phyloP scores from a whole-genome alignment of 2,329 filamentous ascomycete species.

The Blumeriella jaapii region DNA sequence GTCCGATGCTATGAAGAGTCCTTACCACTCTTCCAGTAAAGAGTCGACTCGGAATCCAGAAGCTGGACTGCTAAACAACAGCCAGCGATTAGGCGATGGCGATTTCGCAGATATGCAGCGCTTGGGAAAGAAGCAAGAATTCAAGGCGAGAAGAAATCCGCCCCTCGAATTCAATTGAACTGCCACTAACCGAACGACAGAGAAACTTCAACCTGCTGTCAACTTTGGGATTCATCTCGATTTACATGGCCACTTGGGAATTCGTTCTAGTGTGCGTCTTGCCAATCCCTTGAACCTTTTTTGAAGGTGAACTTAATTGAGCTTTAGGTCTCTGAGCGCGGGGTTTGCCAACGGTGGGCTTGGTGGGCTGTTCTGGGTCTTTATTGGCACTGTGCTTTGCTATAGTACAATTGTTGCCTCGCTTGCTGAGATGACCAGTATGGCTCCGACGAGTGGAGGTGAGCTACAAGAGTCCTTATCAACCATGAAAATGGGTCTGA shows the following conservation, averaged over 20 bases:
- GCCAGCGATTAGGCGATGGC: slow-evolving; percentile 8
- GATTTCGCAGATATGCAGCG: slow-evolving; percentile 28
- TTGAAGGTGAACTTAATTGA: neutral
- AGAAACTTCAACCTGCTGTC: slow-evolving; percentile 32
- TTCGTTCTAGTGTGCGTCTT: slow-evolving; percentile 28
- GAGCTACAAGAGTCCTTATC: neutral
- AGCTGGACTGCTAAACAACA: slow-evolving; percentile 1
- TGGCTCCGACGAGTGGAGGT: slow-evolving; percentile 20
- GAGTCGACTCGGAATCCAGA: slow-evolving; percentile 9
- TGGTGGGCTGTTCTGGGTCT: slow-evolving; percentile 32
- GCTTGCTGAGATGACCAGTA: slow-evolving; percentile 23
- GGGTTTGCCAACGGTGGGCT: slow-evolving; percentile 21
- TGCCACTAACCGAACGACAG: slow-evolving; percentile 12
- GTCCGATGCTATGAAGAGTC: slow-evolving; percentile 2
- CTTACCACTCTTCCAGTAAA: slow-evolving; percentile 5
- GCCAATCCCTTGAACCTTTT: no score
- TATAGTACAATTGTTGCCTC: slow-evolving; percentile 18
- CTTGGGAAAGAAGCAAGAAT: slow-evolving; percentile 25
- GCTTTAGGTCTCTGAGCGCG: slow-evolving; percentile 23
- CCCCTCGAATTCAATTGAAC: neutral
- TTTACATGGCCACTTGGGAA: slow-evolving; percentile 35
- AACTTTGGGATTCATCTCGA: slow-evolving; percentile 33
- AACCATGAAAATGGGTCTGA: slow-evolving; percentile 32
- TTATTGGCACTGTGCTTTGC: slow-evolving; percentile 27
- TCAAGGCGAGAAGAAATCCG: slow-evolving; percentile 11